Evolutionary conservation across 495 filamentous ascomycete genomes (phyloP), one percentile per base, ranked within the genome.

Genomic region (Lindgomyces ingoldianus): DNA sequence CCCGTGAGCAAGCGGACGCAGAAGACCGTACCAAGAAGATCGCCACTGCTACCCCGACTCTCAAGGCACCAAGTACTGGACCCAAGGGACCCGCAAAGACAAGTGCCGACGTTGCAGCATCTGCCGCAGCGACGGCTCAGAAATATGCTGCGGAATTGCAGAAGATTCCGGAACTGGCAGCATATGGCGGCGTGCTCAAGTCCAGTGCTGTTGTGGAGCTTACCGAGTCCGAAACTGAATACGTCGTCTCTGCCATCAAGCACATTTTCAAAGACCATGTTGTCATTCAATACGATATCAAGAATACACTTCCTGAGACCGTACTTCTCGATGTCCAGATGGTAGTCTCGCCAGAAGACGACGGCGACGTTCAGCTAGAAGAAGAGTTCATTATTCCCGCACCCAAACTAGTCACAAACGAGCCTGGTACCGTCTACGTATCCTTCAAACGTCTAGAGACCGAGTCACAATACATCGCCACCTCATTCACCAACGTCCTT

Each of bases 201-300:
- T 96, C 92, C 18, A 95, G 91, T 42, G 73, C 84, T 22, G 78
- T 89, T 49, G 89, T 96, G 45, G 93, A 96, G 75, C 84, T 99
- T 29, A 96, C 94, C 22, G 94, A 99, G 75, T 89, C 90, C 64
- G 94, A 98, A 76, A 97, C 94, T 16, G 94, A 99, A 77, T 99
- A 99, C 69, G 92, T 97, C 48, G 95, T 98, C 41, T 83, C 83
- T 18, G 90, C 62, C 10, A 83, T 97, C 76, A 99, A 98, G 79
- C 95, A 99, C 70, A 88, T 98, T 70, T 98, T 96, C 86, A 93
- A 93, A 76, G 90, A 96, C 73, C 89, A 98, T 70, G 83, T 98
- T 65, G 95, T 99, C 14, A 78, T 99, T 52, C 95, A 99, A 75
- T 98, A 96, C 77, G 91, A 97, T 70, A 86, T 99, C 75, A 97